Evolutionary conservation across 2,329 filamentous ascomycete species (phyloP).

Genomic region (Cercospora sp.): DNA sequence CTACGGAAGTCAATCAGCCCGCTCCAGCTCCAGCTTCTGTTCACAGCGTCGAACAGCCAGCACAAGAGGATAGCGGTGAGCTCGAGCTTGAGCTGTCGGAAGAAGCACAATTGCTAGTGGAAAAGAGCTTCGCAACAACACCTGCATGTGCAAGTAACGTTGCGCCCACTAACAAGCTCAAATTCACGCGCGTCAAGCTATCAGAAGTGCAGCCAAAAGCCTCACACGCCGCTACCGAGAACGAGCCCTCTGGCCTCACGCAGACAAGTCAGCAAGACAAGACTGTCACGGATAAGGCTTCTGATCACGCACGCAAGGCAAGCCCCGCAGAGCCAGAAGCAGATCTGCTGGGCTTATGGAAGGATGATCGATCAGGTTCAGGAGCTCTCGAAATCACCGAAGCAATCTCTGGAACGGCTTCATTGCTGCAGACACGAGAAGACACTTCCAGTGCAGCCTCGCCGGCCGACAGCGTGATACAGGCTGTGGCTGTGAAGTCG

Average conservation of each 20-base stretch:
- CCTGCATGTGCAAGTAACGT: background rate
- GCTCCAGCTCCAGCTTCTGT: background rate
- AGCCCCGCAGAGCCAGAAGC: background rate
- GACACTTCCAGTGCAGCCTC: background rate
- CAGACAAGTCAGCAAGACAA: background rate
- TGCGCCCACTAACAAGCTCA: background rate
- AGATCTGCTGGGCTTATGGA: background rate
- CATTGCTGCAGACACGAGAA: background rate
- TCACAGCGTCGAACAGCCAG: background rate
- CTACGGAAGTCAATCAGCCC: background rate
- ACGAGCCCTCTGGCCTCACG: background rate
- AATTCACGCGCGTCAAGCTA: constrained; percentile 4
- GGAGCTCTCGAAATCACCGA: background rate
- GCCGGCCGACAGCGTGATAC: constrained; percentile 19
- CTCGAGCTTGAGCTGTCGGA: background rate
- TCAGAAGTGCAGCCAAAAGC: background rate
- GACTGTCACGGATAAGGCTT: background rate
- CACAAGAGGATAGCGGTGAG: background rate
- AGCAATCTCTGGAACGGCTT: background rate
- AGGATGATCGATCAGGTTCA: background rate
- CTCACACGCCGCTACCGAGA: background rate
- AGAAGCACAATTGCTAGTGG: constrained; percentile 7
- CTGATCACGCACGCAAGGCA: background rate
- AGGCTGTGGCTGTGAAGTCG: background rate
- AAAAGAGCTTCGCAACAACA: constrained; percentile 5